phyloP scores from a whole-genome alignment of 352 stramenopile species.

The Pythium volutum region DNA sequence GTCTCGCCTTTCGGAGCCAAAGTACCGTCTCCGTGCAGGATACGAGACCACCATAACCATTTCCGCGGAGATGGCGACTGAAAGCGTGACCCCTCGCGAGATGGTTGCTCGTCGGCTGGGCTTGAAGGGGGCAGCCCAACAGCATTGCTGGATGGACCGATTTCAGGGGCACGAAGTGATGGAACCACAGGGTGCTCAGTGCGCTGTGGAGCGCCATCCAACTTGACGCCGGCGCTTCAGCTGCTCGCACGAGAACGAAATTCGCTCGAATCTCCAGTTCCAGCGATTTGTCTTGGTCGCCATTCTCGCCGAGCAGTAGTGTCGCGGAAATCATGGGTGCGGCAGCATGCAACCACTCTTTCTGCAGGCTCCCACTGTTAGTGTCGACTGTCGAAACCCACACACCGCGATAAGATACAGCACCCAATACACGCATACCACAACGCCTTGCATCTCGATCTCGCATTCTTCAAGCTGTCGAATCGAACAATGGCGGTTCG shows the following conservation, averaged over 20 bases:
- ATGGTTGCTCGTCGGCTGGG: not conserved
- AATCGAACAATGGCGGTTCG: constrained; percentile 25
- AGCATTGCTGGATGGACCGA: constrained; percentile 38
- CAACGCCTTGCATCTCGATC: constrained; percentile 30
- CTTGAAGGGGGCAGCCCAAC: constrained; percentile 38
- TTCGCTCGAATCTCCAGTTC: constrained; percentile 26
- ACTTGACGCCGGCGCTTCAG: not conserved
- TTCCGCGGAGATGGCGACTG: constrained; percentile 9
- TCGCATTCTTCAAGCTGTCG: constrained; percentile 32
- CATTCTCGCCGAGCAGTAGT: constrained; percentile 1
- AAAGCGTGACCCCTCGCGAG: constrained; percentile 15
- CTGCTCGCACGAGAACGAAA: constrained; percentile 18
- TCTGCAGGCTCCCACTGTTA: constrained; percentile 22
- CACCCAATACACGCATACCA: constrained; percentile 28
- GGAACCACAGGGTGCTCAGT: constrained; percentile 22
- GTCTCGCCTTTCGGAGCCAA: not conserved
- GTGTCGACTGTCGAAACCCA: not conserved
- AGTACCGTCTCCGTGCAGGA: constrained; percentile 12
- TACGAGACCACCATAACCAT: constrained; percentile 21
- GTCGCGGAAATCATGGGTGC: constrained; percentile 12
- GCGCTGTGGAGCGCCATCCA: constrained; percentile 26
- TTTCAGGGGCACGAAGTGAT: constrained; percentile 33
- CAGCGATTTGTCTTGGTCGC: not conserved
- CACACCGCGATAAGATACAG: not conserved
- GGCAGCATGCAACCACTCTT: constrained; percentile 37